Conservation (phyloP, 805 yeast species). For the Kodamaea jinghongensis region DNA sequence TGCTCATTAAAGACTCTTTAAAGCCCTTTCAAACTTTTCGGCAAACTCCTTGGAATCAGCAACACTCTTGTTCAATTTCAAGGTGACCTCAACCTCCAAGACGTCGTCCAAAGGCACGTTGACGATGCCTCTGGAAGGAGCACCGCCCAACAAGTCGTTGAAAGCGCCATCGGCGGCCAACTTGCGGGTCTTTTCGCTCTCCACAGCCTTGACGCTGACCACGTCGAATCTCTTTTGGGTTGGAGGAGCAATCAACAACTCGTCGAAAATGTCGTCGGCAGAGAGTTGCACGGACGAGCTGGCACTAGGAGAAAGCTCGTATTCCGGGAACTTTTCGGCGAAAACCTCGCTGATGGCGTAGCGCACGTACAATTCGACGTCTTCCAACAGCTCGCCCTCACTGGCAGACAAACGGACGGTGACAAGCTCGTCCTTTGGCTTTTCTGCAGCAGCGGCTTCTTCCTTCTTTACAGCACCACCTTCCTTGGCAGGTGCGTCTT, state of each 20-base stretch:
- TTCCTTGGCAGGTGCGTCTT: constrained; percentile 7
- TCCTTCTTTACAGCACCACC: constrained; percentile 3
- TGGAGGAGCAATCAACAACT: constrained; percentile 35
- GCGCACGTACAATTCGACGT: constrained; percentile 7
- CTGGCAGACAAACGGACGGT: constrained; percentile 16
- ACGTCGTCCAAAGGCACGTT: not conserved
- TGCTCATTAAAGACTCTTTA: constrained; percentile 3
- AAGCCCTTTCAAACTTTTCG: constrained; percentile 27
- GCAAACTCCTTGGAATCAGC: constrained; percentile 37
- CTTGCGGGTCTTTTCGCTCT: not conserved
- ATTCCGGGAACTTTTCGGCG: constrained; percentile 36
- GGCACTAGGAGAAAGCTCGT: constrained; percentile 29
- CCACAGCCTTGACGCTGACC: constrained; percentile 16
- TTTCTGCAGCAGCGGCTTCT: constrained; percentile 14
- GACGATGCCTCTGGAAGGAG: constrained; percentile 15
- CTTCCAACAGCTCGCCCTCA: constrained; percentile 7
- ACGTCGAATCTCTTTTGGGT: constrained; percentile 36
- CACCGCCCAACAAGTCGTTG: constrained; percentile 35
- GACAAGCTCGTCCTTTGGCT: constrained; percentile 12
- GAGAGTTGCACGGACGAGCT: constrained; percentile 10
- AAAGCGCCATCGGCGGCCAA: constrained; percentile 17
- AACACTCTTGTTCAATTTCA: constrained; percentile 29
- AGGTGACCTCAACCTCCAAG: constrained; percentile 28
- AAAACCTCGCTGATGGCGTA: constrained; percentile 29
- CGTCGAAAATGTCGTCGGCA: constrained; percentile 35